These are phyloP conservation scores for Jaminaea rosea DNA, from an alignment of 1,284 basidiomycete species.

Conservation along the genomic window DNA sequence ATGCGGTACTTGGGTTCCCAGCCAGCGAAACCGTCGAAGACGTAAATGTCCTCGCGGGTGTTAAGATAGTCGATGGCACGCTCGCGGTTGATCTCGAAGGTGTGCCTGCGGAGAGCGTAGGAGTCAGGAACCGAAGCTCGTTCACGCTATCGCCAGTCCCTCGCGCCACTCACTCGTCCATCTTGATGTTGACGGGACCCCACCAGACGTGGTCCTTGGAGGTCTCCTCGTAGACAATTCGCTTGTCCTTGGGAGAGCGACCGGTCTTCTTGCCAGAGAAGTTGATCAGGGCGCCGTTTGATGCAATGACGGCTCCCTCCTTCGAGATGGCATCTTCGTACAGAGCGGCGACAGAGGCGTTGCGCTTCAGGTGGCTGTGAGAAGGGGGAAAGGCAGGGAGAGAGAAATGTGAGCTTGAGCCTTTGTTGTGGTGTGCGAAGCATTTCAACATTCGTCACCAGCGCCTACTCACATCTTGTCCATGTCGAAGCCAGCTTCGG, in stretches of 20 bases:
- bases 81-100: slow-evolving; percentile 99
- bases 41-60: slow-evolving; percentile 91
- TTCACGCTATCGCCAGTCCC: too few species aligned
- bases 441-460: neutral
- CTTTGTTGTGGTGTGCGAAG: neutral
- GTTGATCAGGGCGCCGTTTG: slow-evolving; percentile 94
- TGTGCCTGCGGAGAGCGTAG: too few species aligned
- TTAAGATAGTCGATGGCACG: slow-evolving; percentile 99
- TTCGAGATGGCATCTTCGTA: slow-evolving; percentile 98
- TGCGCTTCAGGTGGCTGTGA: slow-evolving; percentile 59
- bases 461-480: slow-evolving; percentile 41
- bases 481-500: slow-evolving; percentile 98
- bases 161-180: too few species aligned
- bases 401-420: neutral
- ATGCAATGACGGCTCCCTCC: slow-evolving; percentile 95
- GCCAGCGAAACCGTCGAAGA: slow-evolving; percentile 95
- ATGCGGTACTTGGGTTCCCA: slow-evolving; percentile 99
- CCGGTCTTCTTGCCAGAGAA: slow-evolving; percentile 99
- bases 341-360: slow-evolving; percentile 84
- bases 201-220: slow-evolving; percentile 98
- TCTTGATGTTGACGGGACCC: slow-evolving; percentile 99
- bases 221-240: slow-evolving; percentile 95
- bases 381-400: neutral
- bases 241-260: slow-evolving; percentile 97
- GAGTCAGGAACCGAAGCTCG: too few species aligned